Evolutionary conservation across 257 asterid genomes (phyloP).

Genomic region (Salvia rosmarinus): DNA sequence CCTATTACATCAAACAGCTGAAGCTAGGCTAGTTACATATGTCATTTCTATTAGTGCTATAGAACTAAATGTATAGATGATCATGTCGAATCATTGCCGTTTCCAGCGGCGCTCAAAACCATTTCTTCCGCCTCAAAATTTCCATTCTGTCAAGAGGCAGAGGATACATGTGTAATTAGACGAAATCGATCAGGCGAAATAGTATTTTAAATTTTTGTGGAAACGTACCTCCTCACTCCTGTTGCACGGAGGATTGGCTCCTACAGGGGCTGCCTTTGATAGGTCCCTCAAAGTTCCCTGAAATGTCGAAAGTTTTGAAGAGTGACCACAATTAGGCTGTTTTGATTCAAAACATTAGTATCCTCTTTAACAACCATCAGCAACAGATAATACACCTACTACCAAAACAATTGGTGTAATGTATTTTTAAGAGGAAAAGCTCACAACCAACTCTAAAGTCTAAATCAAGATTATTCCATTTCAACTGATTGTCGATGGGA

Average conservation of each 20-base stretch:
- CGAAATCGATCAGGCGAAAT: background rate
- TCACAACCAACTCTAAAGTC: background rate
- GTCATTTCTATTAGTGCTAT: constrained; percentile 26
- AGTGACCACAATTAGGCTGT: background rate
- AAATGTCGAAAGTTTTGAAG: background rate
- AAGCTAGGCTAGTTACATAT: constrained; percentile 31
- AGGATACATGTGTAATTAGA: background rate
- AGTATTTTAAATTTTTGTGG: background rate
- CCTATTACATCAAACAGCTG: constrained; percentile 22
- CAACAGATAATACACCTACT: background rate
- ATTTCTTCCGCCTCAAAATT: constrained; percentile 55
- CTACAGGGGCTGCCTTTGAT: constrained; percentile 50
- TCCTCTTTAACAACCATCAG: background rate
- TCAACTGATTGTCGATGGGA: background rate
- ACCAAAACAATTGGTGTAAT: constrained; percentile 9
- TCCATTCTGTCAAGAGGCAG: constrained; percentile 43
- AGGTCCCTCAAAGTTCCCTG: constrained; percentile 75
- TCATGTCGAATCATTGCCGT: constrained; percentile 54
- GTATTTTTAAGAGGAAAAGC: background rate
- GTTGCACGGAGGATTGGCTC: constrained; percentile 40
- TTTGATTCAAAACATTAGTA: background rate
- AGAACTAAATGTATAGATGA: constrained; percentile 11
- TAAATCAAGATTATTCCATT: background rate
- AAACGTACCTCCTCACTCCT: constrained; percentile 57
- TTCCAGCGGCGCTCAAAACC: constrained; percentile 48